Evolutionary conservation across 1,139 yeast genomes (phyloP).

Genomic region (Taphrina populina): DNA sequence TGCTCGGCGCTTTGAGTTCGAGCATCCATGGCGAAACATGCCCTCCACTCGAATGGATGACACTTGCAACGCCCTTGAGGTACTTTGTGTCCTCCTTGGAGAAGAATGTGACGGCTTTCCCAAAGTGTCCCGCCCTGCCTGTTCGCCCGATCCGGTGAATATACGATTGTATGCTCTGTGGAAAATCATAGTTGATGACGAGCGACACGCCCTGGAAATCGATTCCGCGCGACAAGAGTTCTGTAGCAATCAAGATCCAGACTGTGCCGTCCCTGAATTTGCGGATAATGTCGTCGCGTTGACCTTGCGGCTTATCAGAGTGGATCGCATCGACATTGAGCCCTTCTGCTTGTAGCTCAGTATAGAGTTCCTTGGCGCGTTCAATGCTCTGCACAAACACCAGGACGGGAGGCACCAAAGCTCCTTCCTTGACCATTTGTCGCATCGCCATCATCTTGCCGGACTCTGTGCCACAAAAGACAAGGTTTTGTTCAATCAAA

Average conservation of each 20-base stretch:
- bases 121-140: constrained; percentile 88
- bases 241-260: constrained; percentile 96
- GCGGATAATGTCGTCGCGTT: constrained; percentile 81
- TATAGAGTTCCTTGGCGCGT: constrained; percentile 92
- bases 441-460: constrained; percentile 90
- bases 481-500: constrained; percentile 77
- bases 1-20: constrained; percentile 64
- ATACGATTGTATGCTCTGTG: constrained; percentile 88
- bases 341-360: constrained; percentile 85
- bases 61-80: constrained; percentile 77
- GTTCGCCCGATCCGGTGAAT: constrained; percentile 99
- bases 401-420: constrained; percentile 87
- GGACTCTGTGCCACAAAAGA: constrained; percentile 89
- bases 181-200: constrained; percentile 95
- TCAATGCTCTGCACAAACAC: constrained; percentile 88
- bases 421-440: constrained; percentile 74
- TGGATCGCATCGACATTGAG: constrained; percentile 93
- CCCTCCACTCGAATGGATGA: constrained; percentile 90
- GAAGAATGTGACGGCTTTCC: constrained; percentile 86
- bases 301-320: constrained; percentile 87
- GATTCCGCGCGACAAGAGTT: constrained; percentile 92
- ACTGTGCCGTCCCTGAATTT: constrained; percentile 83
- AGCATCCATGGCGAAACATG: constrained; percentile 79
- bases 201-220: constrained; percentile 94
- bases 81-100: constrained; percentile 82